These are phyloP conservation scores for Diaporthe batatas DNA, from an alignment of 2,329 filamentous ascomycete genomes.

Conservation along the genomic window DNA sequence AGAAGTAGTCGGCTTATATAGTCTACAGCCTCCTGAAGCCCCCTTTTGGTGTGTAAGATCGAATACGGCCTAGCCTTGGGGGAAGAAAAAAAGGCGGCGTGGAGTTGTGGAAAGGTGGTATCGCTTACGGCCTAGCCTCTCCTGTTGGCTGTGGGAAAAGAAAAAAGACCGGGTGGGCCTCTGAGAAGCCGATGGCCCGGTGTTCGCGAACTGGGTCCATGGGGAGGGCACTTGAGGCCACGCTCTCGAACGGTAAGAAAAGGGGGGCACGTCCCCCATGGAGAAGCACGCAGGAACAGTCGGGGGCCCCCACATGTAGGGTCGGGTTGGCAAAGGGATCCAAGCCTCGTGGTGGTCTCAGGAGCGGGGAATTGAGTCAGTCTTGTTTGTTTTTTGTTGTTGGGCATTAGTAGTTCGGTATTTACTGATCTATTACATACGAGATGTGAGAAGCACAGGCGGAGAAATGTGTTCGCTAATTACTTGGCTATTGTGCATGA, in stretches of 20 bases:
- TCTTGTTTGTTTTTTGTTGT: background rate
- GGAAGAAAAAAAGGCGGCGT: background rate
- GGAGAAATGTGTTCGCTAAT: conserved; percentile 22
- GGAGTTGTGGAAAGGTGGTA: background rate
- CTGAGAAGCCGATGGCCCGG: conserved; percentile 1
- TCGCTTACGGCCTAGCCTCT: background rate
- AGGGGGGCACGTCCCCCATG: conserved; percentile 19
- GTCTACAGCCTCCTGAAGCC: conserved; percentile 25
- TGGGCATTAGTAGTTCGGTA: background rate
- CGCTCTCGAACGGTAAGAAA: conserved; percentile 1
- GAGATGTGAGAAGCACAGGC: background rate
- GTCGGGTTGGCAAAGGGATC: background rate
- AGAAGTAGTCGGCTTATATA: background rate
- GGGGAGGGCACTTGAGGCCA: background rate
- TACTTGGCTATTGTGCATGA: conserved; percentile 6
- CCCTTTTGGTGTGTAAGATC: background rate
- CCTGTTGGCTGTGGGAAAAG: background rate
- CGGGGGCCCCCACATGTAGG: conserved; percentile 9
- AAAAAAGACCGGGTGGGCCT: background rate
- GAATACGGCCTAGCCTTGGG: background rate
- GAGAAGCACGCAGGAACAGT: conserved; percentile 6
- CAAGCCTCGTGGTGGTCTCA: background rate
- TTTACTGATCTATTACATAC: background rate
- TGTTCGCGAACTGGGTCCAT: conserved; percentile 15
- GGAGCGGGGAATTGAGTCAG: conserved; percentile 28